Evolutionary conservation across 306 rosid genomes (phyloP), one percentile per base, ranked within the genome.

Genomic region (Cucurbita ficifolia): DNA sequence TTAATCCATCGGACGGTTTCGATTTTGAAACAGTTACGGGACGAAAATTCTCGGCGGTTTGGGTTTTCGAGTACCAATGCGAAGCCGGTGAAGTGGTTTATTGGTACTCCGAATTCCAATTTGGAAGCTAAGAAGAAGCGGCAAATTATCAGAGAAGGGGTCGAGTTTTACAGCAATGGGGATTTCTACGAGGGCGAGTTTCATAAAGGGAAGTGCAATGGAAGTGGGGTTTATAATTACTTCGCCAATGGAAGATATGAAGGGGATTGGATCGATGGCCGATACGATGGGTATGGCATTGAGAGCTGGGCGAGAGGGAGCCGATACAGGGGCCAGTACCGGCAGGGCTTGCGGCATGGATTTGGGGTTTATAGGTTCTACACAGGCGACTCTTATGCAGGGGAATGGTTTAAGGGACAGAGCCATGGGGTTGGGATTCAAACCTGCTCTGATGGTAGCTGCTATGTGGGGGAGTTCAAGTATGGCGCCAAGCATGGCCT

Each of bases 241-340:
- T 87, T 95, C 10, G 97, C 87, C 11, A 89, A 87, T 36, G 97
- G 99, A 1, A 84, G 96, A 22, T 95, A 95, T 39, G 97, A 95
- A 21, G 99, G 99, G 4, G 99, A 89, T 50, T 95, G 99, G 99
- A 85, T 95, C 22, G 97, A 95, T 18, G 99, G 97, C 5, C 79
- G 83, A 78, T 95, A 95, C 24, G 99, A 95, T 67, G 99, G 99
- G 5, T 84, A 87, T 38, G 99, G 99, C 6, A 95, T 95, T 16
- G 97, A 95, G 76, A 83, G 96, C 82, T 95, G 99, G 99, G 86
- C 97, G 0, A 83, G 96, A 12, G 99, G 99, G 46, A 89, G 96
- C 64, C 76, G 96, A 0, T 95, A 95, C 46, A 82, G 85, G 53
- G 99, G 99, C 1, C 96, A 91, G 63, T 95, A 95, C 53, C 83